Conservation (phyloP, 1,284 basidiomycete genomes). For the Heterobasidion parviporum region DNA sequence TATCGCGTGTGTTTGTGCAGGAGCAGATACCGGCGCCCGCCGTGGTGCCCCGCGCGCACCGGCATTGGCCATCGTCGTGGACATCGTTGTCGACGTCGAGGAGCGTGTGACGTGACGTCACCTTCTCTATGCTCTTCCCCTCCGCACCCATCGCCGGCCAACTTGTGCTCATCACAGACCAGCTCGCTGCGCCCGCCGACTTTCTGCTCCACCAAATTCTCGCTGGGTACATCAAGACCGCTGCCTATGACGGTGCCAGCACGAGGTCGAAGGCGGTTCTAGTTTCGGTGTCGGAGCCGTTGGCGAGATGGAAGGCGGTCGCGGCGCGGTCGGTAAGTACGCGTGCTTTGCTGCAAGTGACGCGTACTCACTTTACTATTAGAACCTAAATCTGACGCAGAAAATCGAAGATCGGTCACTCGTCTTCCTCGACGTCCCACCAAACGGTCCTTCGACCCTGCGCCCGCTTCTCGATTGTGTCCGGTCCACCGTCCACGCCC, state of each 20-base stretch:
- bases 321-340: slow-evolving; percentile 49
- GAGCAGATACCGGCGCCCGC: no score
- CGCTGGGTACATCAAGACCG: slow-evolving; percentile 37
- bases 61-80: no score
- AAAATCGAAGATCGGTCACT: slow-evolving; percentile 35
- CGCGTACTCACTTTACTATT: background rate
- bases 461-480: slow-evolving; percentile 27
- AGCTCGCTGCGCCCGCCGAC: slow-evolving; percentile 56
- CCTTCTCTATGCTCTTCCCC: no score
- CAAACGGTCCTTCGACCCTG: slow-evolving; percentile 16
- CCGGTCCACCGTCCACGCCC: slow-evolving; percentile 11
- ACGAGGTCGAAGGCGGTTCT: slow-evolving; percentile 33
- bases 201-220: slow-evolving; percentile 53
- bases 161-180: slow-evolving; percentile 55
- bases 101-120: no score
- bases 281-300: slow-evolving; percentile 47
- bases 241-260: slow-evolving; percentile 13
- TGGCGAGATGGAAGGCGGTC: slow-evolving; percentile 53
- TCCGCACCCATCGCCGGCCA: slow-evolving; percentile 20
- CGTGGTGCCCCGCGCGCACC: no score
- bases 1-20: no score
- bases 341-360: background rate
- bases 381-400: slow-evolving; percentile 49
- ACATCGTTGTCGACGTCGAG: no score
- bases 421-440: slow-evolving; percentile 40